Evolutionary conservation across 306 rosid species (phyloP).

Genomic region (Arachis stenosperma): DNA sequence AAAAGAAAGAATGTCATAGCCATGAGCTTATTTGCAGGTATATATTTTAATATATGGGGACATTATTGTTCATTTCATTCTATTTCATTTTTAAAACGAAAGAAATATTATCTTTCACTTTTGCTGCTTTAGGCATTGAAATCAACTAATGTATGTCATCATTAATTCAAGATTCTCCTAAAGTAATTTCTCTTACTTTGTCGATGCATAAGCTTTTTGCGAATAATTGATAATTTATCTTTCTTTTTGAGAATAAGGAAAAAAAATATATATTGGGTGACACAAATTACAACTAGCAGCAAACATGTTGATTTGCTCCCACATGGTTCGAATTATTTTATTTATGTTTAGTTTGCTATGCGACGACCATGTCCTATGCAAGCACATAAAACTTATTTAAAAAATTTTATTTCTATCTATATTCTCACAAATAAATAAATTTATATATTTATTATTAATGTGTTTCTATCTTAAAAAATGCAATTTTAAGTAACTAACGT

Average conservation of each 20-base stretch:
- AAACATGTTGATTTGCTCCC: constrained; percentile 12
- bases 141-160: constrained; percentile 28
- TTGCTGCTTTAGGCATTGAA: constrained; percentile 35
- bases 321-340: constrained; percentile 31
- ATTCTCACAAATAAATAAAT: too few relatives aligned
- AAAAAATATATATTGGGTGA: not conserved
- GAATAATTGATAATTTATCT: not conserved
- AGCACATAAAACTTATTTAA: too few relatives aligned
- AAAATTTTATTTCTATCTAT: too few relatives aligned
- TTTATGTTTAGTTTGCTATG: not conserved
- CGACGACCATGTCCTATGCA: too few relatives aligned
- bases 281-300: constrained; percentile 1
- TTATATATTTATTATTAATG: too few relatives aligned
- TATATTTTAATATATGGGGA: not conserved
- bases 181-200: not conserved
- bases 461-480: too few relatives aligned
- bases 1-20: not conserved
- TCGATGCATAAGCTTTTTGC: constrained; percentile 26
- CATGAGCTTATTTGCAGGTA: not conserved
- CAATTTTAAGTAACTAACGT: too few relatives aligned
- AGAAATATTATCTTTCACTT: constrained; percentile 6
- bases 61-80: not conserved
- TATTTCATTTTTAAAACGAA: not conserved
- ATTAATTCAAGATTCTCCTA: constrained; percentile 36
- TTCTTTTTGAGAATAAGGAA: not conserved